These are phyloP conservation scores for Talaromyces stipitatus DNA, from an alignment of 495 filamentous ascomycete species.

Conservation along the genomic window DNA sequence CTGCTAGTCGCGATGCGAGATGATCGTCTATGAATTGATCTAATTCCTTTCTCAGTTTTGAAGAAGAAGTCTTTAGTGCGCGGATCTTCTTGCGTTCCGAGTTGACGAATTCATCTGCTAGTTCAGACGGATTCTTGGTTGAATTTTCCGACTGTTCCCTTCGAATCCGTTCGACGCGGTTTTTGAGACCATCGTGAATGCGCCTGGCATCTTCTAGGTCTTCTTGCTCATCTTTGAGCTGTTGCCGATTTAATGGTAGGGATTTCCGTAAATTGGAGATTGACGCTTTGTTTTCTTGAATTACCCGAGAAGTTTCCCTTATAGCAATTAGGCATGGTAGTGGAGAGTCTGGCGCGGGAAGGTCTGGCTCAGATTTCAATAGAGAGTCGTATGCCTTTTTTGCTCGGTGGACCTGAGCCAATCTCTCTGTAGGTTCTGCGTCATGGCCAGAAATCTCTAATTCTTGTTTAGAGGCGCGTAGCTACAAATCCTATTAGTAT, in stretches of 20 bases:
- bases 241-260: conserved; percentile 43
- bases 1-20: conserved; percentile 73
- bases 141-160: conserved; percentile 42
- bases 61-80: conserved; percentile 46
- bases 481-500: conserved; percentile 22
- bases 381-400: conserved; percentile 58
- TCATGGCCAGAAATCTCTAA: conserved; percentile 31
- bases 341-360: conserved; percentile 58
- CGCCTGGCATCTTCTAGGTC: conserved; percentile 52
- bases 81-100: conserved; percentile 51
- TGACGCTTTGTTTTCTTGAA: conserved; percentile 54
- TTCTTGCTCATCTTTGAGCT: conserved; percentile 50
- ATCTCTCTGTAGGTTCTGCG: conserved; percentile 34
- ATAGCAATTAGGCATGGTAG: conserved; percentile 66
- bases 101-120: conserved; percentile 50
- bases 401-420: conserved; percentile 49
- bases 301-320: conserved; percentile 53
- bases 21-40: conserved; percentile 66
- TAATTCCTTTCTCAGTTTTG: conserved; percentile 51
- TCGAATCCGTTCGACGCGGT: conserved; percentile 50
- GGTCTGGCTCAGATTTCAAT: conserved; percentile 48
- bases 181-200: conserved; percentile 46
- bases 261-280: conserved; percentile 46
- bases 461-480: conserved; percentile 30
- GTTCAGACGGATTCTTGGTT: conserved; percentile 50